Conservation (phyloP, 2,329 filamentous ascomycete genomes). For the Torrubiella hemipterigena region DNA sequence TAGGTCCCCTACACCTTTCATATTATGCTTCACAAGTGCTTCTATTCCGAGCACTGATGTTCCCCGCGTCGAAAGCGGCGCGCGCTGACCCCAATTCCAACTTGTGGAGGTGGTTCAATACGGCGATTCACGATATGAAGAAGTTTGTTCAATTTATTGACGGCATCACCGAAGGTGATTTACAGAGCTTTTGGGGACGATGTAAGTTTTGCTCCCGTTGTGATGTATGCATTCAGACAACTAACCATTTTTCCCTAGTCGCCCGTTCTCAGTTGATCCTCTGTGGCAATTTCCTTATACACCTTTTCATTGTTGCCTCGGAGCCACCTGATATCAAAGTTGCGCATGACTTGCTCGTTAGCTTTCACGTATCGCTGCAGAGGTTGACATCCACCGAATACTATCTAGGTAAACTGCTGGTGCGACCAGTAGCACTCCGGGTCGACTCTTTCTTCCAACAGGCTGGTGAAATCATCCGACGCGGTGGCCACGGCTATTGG, state of each 20-base stretch:
- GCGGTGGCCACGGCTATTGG: constrained; percentile 9
- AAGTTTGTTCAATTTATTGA: constrained; percentile 25
- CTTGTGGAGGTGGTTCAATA: constrained; percentile 20
- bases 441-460: constrained; percentile 28
- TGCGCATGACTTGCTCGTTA: constrained; percentile 22
- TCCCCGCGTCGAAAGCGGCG: constrained; percentile 27
- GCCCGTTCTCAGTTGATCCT: constrained; percentile 31
- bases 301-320: constrained; percentile 31
- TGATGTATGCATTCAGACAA: not conserved
- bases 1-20: constrained; percentile 26
- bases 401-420: constrained; percentile 16
- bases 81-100: constrained; percentile 23
- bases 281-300: constrained; percentile 35
- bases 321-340: constrained; percentile 19
- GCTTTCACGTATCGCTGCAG: constrained; percentile 24
- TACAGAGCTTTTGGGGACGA: constrained; percentile 31
- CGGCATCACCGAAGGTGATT: constrained; percentile 18
- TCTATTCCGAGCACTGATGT: constrained; percentile 30
- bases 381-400: constrained; percentile 19
- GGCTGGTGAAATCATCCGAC: constrained; percentile 16
- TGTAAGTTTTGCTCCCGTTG: constrained; percentile 18
- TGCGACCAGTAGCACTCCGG: constrained; percentile 23
- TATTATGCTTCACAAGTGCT: constrained; percentile 29
- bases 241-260: constrained; percentile 3
- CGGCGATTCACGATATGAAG: constrained; percentile 22